These are phyloP conservation scores for Kodamaea fungicola DNA, from an alignment of 1,139 yeast genomes.

Conservation along the genomic window DNA sequence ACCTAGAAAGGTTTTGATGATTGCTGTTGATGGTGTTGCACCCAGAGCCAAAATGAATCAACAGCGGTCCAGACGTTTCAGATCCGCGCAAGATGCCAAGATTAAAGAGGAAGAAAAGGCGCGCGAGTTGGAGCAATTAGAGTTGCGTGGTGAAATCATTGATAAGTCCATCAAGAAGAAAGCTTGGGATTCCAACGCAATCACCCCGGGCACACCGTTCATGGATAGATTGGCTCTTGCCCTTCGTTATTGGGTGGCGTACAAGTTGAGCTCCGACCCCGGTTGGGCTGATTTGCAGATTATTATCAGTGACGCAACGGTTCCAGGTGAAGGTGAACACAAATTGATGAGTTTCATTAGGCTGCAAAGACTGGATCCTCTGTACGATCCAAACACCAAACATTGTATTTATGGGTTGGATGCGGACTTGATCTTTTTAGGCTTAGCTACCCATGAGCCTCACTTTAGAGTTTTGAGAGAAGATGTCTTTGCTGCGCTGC, in stretches of 20 bases:
- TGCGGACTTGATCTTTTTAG: conserved; percentile 95
- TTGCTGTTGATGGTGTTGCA: conserved; percentile 98
- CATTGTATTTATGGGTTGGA: conserved; percentile 97
- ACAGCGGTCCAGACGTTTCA: conserved; percentile 91
- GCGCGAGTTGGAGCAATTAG: conserved; percentile 48
- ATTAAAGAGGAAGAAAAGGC: conserved; percentile 61
- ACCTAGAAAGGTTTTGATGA: conserved; percentile 86
- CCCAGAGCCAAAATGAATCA: conserved; percentile 99
- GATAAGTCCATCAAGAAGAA: conserved; percentile 61
- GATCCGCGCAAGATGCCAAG: conserved; percentile 92
- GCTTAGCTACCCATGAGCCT: conserved; percentile 95
- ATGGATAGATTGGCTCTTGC: conserved; percentile 88
- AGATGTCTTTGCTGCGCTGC: conserved; percentile 81
- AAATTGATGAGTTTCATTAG: conserved; percentile 94
- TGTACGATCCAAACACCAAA: conserved; percentile 81
- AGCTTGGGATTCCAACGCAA: conserved; percentile 91
- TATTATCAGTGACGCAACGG: conserved; percentile 90
- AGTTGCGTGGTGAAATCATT: conserved; percentile 59
- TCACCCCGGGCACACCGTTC: conserved; percentile 98
- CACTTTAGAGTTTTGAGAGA: conserved; percentile 92
- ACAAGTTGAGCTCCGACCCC: conserved; percentile 80
- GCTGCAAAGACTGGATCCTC: conserved; percentile 78
- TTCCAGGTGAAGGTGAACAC: conserved; percentile 99
- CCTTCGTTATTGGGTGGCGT: conserved; percentile 84
- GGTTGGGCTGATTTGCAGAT: conserved; percentile 87